Evolutionary conservation across 2,329 filamentous ascomycete species (phyloP).

Genomic region (Biscogniauxia mediterranea): DNA sequence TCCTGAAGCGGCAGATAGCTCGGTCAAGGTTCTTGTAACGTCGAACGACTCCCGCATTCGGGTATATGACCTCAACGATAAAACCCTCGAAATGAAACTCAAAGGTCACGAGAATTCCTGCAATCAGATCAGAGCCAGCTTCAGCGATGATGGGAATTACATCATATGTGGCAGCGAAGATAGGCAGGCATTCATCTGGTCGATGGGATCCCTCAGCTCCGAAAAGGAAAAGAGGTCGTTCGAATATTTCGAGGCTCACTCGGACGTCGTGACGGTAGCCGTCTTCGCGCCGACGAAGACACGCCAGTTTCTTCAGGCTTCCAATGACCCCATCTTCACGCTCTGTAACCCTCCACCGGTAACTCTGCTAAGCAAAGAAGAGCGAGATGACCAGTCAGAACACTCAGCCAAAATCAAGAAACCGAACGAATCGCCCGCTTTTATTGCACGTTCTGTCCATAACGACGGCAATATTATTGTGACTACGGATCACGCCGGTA

Average conservation of each 20-base stretch:
- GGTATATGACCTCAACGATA: conserved; percentile 84
- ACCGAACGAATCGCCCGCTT: conserved; percentile 71
- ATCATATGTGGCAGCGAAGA: conserved; percentile 94
- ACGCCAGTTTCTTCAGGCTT: conserved; percentile 72
- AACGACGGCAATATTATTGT: conserved; percentile 85
- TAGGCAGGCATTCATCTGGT: conserved; percentile 87
- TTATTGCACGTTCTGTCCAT: conserved; percentile 74
- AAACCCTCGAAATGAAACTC: conserved; percentile 83
- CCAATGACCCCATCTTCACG: conserved; percentile 92
- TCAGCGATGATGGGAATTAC: conserved; percentile 83
- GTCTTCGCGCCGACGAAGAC: conserved; percentile 79
- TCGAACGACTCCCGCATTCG: conserved; percentile 93
- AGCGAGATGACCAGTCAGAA: conserved; percentile 41
- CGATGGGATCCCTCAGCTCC: conserved; percentile 55
- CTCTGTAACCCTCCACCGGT: conserved; percentile 93
- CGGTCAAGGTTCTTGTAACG: conserved; percentile 82
- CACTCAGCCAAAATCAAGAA: conserved; percentile 34
- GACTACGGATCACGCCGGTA: conserved; percentile 82
- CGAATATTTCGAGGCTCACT: conserved; percentile 89
- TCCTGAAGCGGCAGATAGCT: conserved; percentile 49
- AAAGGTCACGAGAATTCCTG: conserved; percentile 86
- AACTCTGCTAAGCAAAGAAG: conserved; percentile 72
- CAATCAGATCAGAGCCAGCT: conserved; percentile 85
- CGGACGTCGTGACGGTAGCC: conserved; percentile 84
- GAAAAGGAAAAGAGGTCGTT: conserved; percentile 78